phyloP scores from a whole-genome alignment of 1,139 yeast genomes.

The Debaryomyces udenii region DNA sequence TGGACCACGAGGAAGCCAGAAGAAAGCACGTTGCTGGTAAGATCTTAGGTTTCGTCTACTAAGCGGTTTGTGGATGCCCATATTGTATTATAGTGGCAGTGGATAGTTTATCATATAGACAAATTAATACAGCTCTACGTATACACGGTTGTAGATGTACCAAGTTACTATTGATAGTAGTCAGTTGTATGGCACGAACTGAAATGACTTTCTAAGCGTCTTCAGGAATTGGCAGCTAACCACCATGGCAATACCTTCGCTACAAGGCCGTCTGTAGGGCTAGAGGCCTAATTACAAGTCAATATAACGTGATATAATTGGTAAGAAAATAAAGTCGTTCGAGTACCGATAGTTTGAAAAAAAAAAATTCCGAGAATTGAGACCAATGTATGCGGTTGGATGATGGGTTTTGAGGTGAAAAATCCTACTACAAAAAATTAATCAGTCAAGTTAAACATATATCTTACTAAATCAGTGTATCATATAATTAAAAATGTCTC shows the following conservation, averaged over 20 bases:
- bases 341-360: conserved; percentile 1
- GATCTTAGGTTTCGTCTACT: conserved; percentile 95
- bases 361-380: conserved; percentile 4
- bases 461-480: conserved; percentile 14
- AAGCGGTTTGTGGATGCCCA: conserved; percentile 23
- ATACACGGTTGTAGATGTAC: background rate
- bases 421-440: conserved; percentile 8
- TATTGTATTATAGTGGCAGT: conserved; percentile 8
- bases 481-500: conserved; percentile 29
- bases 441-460: conserved; percentile 1
- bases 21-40: conserved; percentile 99
- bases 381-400: conserved; percentile 8
- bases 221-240: too few relatives aligned
- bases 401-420: conserved; percentile 6
- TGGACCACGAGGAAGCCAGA: conserved; percentile 99
- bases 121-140: conserved; percentile 8
- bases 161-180: too few relatives aligned
- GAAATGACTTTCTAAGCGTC: too few relatives aligned
- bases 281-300: background rate
- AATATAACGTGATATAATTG: background rate
- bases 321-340: conserved; percentile 1
- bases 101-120: conserved; percentile 7
- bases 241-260: too few relatives aligned
- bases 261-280: conserved; percentile 2
- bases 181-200: background rate